These are phyloP conservation scores for Cubamyces lactineus DNA, from an alignment of 768 basidiomycete species.

Conservation along the genomic window DNA sequence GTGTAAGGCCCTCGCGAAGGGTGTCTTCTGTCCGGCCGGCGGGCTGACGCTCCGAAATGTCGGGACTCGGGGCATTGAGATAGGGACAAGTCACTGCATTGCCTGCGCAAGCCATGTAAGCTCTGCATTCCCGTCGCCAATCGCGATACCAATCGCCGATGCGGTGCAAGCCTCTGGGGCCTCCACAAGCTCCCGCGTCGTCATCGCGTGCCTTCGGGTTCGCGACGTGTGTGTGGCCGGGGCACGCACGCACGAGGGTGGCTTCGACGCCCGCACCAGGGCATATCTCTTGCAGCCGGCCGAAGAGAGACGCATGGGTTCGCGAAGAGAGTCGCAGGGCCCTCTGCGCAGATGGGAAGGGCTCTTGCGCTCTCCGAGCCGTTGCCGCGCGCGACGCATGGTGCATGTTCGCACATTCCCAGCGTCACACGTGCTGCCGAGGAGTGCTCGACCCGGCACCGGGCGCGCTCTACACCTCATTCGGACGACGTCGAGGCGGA, in stretches of 20 bases:
- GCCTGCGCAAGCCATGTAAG: neutral
- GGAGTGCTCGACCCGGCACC: neutral
- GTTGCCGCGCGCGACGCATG: neutral
- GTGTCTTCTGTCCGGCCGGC: neutral
- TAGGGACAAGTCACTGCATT: neutral
- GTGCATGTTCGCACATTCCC: neutral
- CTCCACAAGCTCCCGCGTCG: neutral
- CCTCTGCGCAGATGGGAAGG: neutral
- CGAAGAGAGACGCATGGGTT: slow-evolving; percentile 1
- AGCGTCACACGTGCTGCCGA: slow-evolving; percentile 7
- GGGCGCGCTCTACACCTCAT: neutral
- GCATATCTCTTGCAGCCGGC: neutral
- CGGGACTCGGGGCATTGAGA: neutral
- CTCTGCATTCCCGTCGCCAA: slow-evolving; percentile 6
- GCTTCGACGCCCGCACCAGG: neutral
- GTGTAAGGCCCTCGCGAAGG: neutral
- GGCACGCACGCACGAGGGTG: neutral
- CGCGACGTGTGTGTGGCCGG: neutral
- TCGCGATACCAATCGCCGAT: slow-evolving; percentile 26
- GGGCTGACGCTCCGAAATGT: neutral
- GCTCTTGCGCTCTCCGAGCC: neutral
- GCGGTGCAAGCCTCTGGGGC: neutral
- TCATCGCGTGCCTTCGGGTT: slow-evolving; percentile 14
- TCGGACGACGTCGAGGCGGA: neutral
- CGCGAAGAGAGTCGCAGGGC: slow-evolving; percentile 11